phyloP scores from a whole-genome alignment of 2,329 filamentous ascomycete species.

The Mariannaea elegans region DNA sequence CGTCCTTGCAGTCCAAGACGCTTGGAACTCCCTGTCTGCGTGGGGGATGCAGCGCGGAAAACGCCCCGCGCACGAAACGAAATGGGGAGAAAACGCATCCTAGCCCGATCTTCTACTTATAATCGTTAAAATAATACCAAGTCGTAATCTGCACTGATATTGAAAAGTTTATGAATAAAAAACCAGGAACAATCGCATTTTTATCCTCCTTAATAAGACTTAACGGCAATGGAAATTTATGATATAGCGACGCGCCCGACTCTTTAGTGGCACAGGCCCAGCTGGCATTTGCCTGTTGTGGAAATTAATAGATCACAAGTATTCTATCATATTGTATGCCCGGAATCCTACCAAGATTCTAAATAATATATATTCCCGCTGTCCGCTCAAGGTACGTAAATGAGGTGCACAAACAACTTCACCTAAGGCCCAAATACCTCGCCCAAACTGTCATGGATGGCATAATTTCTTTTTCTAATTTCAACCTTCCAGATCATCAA shows the following conservation, averaged over 20 bases:
- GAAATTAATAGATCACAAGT: conserved; percentile 40
- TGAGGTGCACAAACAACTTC: too few relatives aligned
- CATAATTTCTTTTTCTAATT: background rate
- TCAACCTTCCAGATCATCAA: conserved; percentile 31
- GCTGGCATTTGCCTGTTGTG: conserved; percentile 42
- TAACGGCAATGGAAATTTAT: too few relatives aligned
- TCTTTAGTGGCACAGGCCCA: conserved; percentile 45
- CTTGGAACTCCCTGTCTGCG: conserved; percentile 3
- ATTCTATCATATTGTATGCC: conserved; percentile 35
- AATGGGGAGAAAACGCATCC: background rate
- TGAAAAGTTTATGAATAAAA: too few relatives aligned
- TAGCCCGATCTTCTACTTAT: too few relatives aligned
- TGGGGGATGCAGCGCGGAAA: conserved; percentile 1
- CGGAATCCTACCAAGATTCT: conserved; percentile 23
- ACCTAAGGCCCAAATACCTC: conserved; percentile 2
- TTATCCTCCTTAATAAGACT: too few relatives aligned
- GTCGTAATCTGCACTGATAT: too few relatives aligned
- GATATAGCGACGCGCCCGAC: conserved; percentile 28
- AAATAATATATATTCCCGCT: background rate
- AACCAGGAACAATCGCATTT: too few relatives aligned
- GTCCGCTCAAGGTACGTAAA: conserved; percentile 15
- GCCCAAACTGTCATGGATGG: too few relatives aligned
- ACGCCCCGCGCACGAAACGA: background rate
- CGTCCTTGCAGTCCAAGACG: background rate
- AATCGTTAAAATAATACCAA: too few relatives aligned